Percentiles rank a stretch among this genome's conserved stretches.
phyloP scores from a whole-genome alignment of 805 yeast genomes.

The Nakazawaea peltata region DNA sequence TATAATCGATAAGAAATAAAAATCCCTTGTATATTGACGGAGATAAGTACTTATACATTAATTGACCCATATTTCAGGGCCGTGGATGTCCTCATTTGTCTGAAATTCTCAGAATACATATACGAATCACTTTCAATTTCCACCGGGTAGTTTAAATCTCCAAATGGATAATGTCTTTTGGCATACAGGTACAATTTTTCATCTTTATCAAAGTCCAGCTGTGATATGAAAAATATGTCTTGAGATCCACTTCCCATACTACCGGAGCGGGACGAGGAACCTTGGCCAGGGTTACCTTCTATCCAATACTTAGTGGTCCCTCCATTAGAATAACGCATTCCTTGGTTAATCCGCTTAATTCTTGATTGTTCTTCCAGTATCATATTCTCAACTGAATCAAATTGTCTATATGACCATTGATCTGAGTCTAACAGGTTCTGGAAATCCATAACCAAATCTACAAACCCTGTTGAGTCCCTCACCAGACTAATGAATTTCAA shows the following conservation, averaged over 20 bases:
- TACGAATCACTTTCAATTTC: constrained; percentile 11
- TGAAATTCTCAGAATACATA: constrained; percentile 7
- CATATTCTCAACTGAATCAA: constrained; percentile 71
- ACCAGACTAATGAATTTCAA: constrained; percentile 55
- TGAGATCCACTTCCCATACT: too few species aligned
- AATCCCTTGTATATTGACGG: too few species aligned
- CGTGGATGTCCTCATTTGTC: constrained; percentile 1
- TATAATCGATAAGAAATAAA: too few species aligned
- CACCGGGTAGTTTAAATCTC: constrained; percentile 35
- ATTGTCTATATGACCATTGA: constrained; percentile 70
- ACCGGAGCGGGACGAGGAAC: neutral
- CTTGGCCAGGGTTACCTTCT: constrained; percentile 8
- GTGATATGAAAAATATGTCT: constrained; percentile 2
- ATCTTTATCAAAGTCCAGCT: constrained; percentile 25
- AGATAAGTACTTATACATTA: neutral
- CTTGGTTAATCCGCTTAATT: constrained; percentile 69
- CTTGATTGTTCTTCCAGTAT: constrained; percentile 57
- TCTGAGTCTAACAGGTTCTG: constrained; percentile 59
- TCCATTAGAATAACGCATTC: constrained; percentile 70
- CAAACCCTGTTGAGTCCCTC: constrained; percentile 66
- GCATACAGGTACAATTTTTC: constrained; percentile 25
- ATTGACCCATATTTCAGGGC: neutral
- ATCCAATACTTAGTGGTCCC: constrained; percentile 87
- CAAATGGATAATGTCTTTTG: constrained; percentile 25
- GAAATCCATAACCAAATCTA: constrained; percentile 78